Conservation (phyloP, 2,329 filamentous ascomycete species). For the Colletotrichum nymphaeae region DNA sequence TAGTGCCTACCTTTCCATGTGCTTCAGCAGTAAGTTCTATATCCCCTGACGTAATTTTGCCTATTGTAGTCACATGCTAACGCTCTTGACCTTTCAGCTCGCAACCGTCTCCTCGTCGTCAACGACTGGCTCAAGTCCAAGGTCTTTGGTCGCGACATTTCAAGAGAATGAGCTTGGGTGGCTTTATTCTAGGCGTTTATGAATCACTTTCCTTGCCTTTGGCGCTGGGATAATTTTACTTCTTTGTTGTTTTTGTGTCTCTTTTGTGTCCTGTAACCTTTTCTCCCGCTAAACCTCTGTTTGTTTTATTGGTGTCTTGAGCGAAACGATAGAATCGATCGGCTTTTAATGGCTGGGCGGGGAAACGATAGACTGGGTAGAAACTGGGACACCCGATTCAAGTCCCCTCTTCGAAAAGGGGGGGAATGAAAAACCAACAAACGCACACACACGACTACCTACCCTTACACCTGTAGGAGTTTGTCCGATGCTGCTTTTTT, state of each 20-base stretch:
- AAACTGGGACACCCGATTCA: constrained; percentile 26
- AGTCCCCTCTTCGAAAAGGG: constrained; percentile 4
- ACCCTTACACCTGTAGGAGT: constrained; percentile 12
- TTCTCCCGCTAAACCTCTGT: constrained; percentile 15
- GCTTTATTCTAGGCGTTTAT: constrained; percentile 26
- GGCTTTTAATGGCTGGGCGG: constrained; percentile 33
- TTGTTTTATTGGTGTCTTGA: constrained; percentile 29
- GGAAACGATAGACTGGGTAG: constrained; percentile 33
- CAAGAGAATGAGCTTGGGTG: constrained; percentile 71
- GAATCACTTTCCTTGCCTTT: constrained; percentile 12
- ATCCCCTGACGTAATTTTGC: neutral
- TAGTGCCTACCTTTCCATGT: constrained; percentile 98
- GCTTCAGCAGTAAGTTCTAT: constrained; percentile 90
- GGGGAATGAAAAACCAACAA: neutral
- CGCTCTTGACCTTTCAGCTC: constrained; percentile 63
- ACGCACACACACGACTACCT: constrained; percentile 24
- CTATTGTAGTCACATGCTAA: constrained; percentile 26
- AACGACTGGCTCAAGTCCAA: constrained; percentile 98
- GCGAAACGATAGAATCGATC: constrained; percentile 35
- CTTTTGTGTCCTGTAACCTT: constrained; percentile 11
- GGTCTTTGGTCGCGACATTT: constrained; percentile 95
- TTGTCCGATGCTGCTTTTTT: constrained; percentile 17
- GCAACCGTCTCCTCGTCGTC: constrained; percentile 92
- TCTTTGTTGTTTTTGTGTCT: neutral
- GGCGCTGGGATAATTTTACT: constrained; percentile 16